Conservation (phyloP, 2,329 filamentous ascomycete genomes). For the Trichoderma arundinaceum region DNA sequence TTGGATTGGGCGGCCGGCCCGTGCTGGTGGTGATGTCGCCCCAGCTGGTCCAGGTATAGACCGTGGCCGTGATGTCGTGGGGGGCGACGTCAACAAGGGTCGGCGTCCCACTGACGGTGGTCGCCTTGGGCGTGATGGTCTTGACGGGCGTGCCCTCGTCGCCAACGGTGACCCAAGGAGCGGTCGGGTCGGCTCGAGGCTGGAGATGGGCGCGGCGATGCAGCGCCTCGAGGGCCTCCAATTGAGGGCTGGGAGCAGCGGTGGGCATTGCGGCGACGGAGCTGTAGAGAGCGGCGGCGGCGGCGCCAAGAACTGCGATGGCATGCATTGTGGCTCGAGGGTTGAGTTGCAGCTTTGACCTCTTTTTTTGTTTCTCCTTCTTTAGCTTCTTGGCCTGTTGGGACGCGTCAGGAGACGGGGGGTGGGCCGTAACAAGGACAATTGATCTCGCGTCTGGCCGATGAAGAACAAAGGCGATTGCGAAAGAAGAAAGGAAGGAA, state of each 20-base stretch:
- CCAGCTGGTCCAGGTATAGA: conserved; percentile 47
- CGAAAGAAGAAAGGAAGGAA: background rate
- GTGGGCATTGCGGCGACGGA: conserved; percentile 42
- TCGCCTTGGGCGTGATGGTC: conserved; percentile 57
- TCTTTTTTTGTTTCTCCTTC: background rate
- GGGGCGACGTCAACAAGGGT: conserved; percentile 48
- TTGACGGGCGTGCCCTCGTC: conserved; percentile 51
- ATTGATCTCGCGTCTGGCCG: conserved; percentile 4
- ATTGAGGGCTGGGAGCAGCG: conserved; percentile 32
- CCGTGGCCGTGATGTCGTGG: conserved; percentile 54
- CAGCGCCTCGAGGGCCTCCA: conserved; percentile 33
- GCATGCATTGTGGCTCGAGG: conserved; percentile 41
- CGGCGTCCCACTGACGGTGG: conserved; percentile 54
- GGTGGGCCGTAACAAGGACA: background rate
- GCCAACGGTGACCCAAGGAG: conserved; percentile 59
- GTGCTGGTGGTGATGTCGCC: conserved; percentile 50
- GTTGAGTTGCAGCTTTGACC: background rate
- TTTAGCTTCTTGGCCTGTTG: background rate
- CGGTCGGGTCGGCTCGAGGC: conserved; percentile 31
- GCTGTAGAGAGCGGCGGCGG: conserved; percentile 37
- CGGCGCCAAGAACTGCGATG: conserved; percentile 40
- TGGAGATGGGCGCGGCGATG: conserved; percentile 21
- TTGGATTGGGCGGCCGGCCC: conserved; percentile 53
- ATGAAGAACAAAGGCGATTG: conserved; percentile 1
- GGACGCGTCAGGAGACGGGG: conserved; percentile 5